Evolutionary conservation across 495 filamentous ascomycete species (phyloP), one percentile per base, ranked within the genome.

Genomic region (Sordaria brevicollis): DNA sequence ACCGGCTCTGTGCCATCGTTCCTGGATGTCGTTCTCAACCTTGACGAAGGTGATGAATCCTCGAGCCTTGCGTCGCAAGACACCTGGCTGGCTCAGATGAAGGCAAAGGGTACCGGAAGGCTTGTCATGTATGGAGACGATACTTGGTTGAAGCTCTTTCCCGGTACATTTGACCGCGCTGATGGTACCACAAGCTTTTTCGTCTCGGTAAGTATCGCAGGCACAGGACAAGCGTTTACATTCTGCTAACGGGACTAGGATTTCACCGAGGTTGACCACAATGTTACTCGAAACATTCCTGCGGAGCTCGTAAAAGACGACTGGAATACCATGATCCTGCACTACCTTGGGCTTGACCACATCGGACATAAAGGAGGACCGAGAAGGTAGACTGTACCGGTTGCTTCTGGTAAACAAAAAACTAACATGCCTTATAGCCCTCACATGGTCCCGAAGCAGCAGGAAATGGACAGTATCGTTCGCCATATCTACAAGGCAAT

Each of bases 131-230:
- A 96, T 74, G 95, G 95, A 54, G 95, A 99, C 76, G 95, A 99
- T 78, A 99, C 95, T 15, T 99, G 95, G 95, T 82, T 98, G 69
- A 98, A 97, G 79, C 86, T 99, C 37, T 98, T 99, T 76, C 95
- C 95, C 5, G 88, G 86, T 8, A 90, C 89, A 39, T 99, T 99
- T 80, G 86, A 87, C 72, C 88, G 94, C 35, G 83, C 87, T 21
- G 95, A 99, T 76, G 96, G 96, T 38, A 98, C 96, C 2, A 92
- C 92, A 38, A 97, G 94, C 79, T 99, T 99, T 78, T 99, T 97
- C 79, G 95, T 99, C 71, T 94, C 95, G 80, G 93, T 97, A 75
- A 86, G 91, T 89, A 36, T 3, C 54, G n/a, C 35, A 21, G 41
- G n/a, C 19, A 15, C 7, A 62, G 4, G 9, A 33, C 4, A 10